Conservation (phyloP, 129 eudicot genomes). For the Escallonia rubra region DNA sequence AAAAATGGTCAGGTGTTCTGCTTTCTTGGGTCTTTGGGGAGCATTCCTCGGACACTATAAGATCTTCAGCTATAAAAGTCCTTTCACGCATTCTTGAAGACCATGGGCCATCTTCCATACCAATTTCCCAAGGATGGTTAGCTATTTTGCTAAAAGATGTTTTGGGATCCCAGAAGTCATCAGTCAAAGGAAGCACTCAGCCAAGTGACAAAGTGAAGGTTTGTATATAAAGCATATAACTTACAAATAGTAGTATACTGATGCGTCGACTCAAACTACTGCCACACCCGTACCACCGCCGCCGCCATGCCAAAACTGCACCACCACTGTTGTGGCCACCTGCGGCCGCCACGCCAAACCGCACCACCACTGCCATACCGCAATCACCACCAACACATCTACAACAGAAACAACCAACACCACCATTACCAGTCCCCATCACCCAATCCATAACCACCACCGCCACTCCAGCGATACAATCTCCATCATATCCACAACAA, state of each 20-base stretch:
- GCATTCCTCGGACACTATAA: conserved; percentile 49
- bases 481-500: too few species aligned
- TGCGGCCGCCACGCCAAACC: too few species aligned
- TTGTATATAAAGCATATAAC: conserved; percentile 14
- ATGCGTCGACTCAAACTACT: too few species aligned
- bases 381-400: too few species aligned
- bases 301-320: too few species aligned
- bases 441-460: too few species aligned
- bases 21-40: conserved; percentile 78
- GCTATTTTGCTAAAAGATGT: conserved; percentile 66
- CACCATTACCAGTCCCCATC: too few species aligned
- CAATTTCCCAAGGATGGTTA: conserved; percentile 96
- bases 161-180: conserved; percentile 42
- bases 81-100: conserved; percentile 83
- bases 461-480: too few species aligned
- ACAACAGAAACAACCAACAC: too few species aligned
- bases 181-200: conserved; percentile 52
- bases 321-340: too few species aligned
- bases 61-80: conserved; percentile 68
- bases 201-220: conserved; percentile 85
- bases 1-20: conserved; percentile 77
- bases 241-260: neutral
- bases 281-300: too few species aligned
- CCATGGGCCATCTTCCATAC: conserved; percentile 73
- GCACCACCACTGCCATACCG: too few species aligned